These are phyloP conservation scores for Coprinopsis sp. DNA, from an alignment of 768 basidiomycete species.

Conservation along the genomic window DNA sequence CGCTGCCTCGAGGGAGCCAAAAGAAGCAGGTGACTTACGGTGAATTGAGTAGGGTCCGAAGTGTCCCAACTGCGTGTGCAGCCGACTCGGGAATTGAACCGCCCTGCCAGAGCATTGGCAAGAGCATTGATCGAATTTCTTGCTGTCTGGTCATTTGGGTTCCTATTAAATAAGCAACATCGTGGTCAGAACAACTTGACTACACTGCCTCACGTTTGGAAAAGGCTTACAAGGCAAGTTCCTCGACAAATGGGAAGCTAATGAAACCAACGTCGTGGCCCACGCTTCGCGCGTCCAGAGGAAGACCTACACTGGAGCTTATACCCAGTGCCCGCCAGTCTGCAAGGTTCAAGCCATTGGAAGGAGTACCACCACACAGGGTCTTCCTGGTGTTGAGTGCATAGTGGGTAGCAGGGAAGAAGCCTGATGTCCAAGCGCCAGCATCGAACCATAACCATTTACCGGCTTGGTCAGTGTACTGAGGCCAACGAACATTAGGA, in stretches of 20 bases:
- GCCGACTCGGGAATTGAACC: slow-evolving; percentile 57
- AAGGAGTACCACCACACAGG: slow-evolving; percentile 39
- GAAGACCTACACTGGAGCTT: slow-evolving; percentile 45
- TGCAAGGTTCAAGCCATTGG: slow-evolving; percentile 34
- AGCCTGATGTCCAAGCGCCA: slow-evolving; percentile 64
- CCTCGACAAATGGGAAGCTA: slow-evolving; percentile 64
- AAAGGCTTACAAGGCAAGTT: slow-evolving; percentile 49
- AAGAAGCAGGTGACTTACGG: slow-evolving; percentile 28
- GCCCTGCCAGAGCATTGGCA: slow-evolving; percentile 48
- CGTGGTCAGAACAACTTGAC: not conserved
- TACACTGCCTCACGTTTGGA: not conserved
- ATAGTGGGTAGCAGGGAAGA: slow-evolving; percentile 60
- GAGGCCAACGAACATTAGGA: slow-evolving; percentile 49
- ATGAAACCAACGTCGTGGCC: slow-evolving; percentile 72
- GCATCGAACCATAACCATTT: slow-evolving; percentile 50
- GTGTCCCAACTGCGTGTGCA: slow-evolving; percentile 70
- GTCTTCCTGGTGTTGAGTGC: slow-evolving; percentile 49
- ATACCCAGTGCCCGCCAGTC: slow-evolving; percentile 57
- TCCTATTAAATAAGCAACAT: slow-evolving; percentile 37
- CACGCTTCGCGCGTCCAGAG: slow-evolving; percentile 45
- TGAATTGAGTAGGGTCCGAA: slow-evolving; percentile 54
- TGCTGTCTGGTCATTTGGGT: slow-evolving; percentile 54
- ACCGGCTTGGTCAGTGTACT: slow-evolving; percentile 52
- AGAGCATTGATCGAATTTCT: slow-evolving; percentile 52
- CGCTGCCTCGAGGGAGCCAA: not conserved